Evolutionary conservation across 2,329 filamentous ascomycete species (phyloP).

Genomic region (Massarina eburnea): DNA sequence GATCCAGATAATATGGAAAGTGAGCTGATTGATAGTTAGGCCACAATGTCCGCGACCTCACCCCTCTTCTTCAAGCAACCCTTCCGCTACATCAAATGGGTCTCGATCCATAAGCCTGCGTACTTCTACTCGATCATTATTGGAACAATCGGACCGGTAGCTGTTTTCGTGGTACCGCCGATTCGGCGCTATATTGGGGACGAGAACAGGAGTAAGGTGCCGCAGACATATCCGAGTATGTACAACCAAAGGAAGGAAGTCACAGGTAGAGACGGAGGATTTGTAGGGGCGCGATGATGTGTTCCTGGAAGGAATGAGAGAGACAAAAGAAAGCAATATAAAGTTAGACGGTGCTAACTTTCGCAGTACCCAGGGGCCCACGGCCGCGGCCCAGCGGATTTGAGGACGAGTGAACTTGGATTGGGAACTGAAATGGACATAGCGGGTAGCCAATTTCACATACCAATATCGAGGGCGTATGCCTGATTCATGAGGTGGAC

Average conservation of each 20-base stretch:
- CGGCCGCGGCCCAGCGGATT: constrained; percentile 49
- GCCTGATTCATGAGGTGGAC: no score
- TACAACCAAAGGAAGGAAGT: constrained; percentile 27
- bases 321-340: background rate
- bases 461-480: no score
- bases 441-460: no score
- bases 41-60: constrained; percentile 60
- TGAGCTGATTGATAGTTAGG: constrained; percentile 1
- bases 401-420: constrained; percentile 42
- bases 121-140: constrained; percentile 85
- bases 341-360: background rate
- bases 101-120: constrained; percentile 82
- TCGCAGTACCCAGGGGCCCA: constrained; percentile 50
- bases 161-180: constrained; percentile 71
- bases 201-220: constrained; percentile 66
- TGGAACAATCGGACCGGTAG: constrained; percentile 70
- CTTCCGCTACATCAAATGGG: constrained; percentile 84
- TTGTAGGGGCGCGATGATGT: background rate
- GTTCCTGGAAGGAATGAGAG: background rate
- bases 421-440: background rate
- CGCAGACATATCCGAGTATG: constrained; percentile 91
- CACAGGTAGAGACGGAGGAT: background rate
- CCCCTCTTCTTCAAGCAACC: constrained; percentile 79
- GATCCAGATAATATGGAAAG: background rate
- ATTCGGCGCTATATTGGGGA: constrained; percentile 73